Percentiles rank a stretch among this genome's conserved stretches.
Conservation (phyloP, 75 land plant species). For the Chamaecyparis obtusa region DNA sequence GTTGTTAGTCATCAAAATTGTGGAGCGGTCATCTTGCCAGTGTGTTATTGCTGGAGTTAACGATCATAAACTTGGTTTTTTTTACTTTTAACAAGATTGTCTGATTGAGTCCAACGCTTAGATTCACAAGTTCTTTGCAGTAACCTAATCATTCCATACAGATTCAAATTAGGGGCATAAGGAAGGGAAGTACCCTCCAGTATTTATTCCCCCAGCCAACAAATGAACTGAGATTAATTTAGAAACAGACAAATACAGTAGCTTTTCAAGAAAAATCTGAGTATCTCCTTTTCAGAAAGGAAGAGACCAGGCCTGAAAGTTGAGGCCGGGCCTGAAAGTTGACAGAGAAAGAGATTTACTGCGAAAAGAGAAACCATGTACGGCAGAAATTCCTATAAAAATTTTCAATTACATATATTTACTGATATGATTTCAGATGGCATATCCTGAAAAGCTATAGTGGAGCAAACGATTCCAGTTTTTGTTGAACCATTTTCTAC, state of each 20-base stretch:
- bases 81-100: not conserved
- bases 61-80: not conserved
- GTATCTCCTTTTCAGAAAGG: not conserved
- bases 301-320: not conserved
- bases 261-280: not conserved
- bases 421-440: not conserved
- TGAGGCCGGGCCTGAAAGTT: no score
- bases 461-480: not conserved
- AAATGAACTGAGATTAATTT: not conserved
- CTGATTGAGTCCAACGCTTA: not conserved
- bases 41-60: not conserved
- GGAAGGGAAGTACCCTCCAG: not conserved
- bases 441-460: not conserved
- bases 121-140: not conserved
- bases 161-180: not conserved
- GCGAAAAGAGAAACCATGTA: not conserved
- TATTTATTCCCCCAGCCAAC: not conserved
- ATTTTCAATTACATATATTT: not conserved
- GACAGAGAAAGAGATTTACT: not conserved
- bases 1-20: not conserved
- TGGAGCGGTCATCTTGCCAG: not conserved
- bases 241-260: not conserved
- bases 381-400: not conserved
- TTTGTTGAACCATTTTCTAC: not conserved
- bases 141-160: not conserved